Evolutionary conservation across 495 filamentous ascomycete genomes (phyloP).

Genomic region (Penicillium verhagenii): DNA sequence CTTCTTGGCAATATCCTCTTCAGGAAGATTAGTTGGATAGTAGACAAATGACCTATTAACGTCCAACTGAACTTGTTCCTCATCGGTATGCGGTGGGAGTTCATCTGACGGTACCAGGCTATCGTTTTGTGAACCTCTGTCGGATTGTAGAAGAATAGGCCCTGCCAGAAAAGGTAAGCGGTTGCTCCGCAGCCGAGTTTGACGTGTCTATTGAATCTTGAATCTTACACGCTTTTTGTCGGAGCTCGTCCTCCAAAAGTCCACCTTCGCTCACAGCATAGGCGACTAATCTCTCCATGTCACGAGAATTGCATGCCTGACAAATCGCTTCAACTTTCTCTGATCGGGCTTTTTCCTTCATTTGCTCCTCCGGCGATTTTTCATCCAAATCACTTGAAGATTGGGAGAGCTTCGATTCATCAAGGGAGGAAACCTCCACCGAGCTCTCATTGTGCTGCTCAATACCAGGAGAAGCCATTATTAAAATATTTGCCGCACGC

Average conservation of each 20-base stretch:
- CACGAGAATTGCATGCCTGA: constrained; percentile 62
- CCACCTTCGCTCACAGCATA: constrained; percentile 74
- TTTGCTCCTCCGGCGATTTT: not conserved
- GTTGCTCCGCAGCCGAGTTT: not conserved
- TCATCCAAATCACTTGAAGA: not conserved
- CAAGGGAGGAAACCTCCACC: not conserved
- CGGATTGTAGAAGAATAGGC: constrained; percentile 74
- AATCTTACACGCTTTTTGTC: constrained; percentile 74
- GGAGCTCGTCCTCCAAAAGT: constrained; percentile 75
- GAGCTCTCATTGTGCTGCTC: not conserved
- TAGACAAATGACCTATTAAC: constrained; percentile 96
- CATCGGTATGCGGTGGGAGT: constrained; percentile 71
- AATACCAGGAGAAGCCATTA: constrained; percentile 10
- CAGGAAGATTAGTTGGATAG: constrained; percentile 75
- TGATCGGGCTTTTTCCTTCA: constrained; percentile 4
- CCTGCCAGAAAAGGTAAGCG: constrained; percentile 47
- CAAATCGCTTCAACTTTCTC: constrained; percentile 52
- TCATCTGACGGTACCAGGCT: constrained; percentile 46
- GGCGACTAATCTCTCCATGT: constrained; percentile 60
- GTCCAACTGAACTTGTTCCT: constrained; percentile 85
- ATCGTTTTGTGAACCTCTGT: constrained; percentile 16
- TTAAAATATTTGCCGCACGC: not conserved
- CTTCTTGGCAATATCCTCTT: constrained; percentile 59
- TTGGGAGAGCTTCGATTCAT: not conserved
- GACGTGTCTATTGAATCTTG: too few species aligned